These are phyloP conservation scores for Phytophthora aleatoria DNA, from an alignment of 352 stramenopile genomes.

Conservation along the genomic window DNA sequence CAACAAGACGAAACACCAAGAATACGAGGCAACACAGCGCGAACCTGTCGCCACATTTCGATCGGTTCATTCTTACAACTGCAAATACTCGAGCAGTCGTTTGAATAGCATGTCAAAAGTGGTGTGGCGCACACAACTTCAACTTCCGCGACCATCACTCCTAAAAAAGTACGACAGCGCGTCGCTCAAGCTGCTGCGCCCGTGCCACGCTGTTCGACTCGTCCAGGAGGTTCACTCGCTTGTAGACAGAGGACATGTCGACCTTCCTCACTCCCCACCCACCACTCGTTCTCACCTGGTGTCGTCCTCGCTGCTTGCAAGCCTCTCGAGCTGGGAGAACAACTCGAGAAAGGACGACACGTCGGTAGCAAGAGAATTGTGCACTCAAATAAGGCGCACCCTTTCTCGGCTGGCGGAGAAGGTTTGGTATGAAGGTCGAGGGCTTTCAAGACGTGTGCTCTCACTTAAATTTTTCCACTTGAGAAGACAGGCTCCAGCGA, in stretches of 20 bases:
- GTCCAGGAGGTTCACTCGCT: slow-evolving; percentile 14
- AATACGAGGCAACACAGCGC: neutral
- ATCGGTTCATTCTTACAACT: neutral
- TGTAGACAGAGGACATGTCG: slow-evolving; percentile 16
- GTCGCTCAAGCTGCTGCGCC: slow-evolving; percentile 2
- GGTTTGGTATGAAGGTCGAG: slow-evolving; percentile 20
- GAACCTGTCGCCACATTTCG: neutral
- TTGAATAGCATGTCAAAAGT: slow-evolving; percentile 10
- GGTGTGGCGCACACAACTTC: slow-evolving; percentile 31
- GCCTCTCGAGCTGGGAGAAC: slow-evolving; percentile 13
- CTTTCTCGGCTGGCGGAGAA: slow-evolving; percentile 38
- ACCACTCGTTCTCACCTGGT: slow-evolving; percentile 24
- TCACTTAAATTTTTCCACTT: slow-evolving; percentile 35
- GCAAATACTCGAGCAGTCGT: slow-evolving; percentile 4
- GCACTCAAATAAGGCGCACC: slow-evolving; percentile 7
- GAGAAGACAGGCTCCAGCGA: slow-evolving; percentile 27
- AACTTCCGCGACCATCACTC: slow-evolving; percentile 40
- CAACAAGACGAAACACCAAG: slow-evolving; percentile 16
- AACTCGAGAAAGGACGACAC: slow-evolving; percentile 36
- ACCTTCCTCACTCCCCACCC: slow-evolving; percentile 12
- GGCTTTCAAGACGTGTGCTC: slow-evolving; percentile 14
- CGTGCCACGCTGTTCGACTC: slow-evolving; percentile 3
- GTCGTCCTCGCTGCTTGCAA: slow-evolving; percentile 26
- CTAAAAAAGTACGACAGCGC: slow-evolving; percentile 25
- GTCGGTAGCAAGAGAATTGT: slow-evolving; percentile 2